Evolutionary conservation across 2,329 filamentous ascomycete genomes (phyloP), one percentile per base, ranked within the genome.

Genomic region (Apiospora saccharicola): DNA sequence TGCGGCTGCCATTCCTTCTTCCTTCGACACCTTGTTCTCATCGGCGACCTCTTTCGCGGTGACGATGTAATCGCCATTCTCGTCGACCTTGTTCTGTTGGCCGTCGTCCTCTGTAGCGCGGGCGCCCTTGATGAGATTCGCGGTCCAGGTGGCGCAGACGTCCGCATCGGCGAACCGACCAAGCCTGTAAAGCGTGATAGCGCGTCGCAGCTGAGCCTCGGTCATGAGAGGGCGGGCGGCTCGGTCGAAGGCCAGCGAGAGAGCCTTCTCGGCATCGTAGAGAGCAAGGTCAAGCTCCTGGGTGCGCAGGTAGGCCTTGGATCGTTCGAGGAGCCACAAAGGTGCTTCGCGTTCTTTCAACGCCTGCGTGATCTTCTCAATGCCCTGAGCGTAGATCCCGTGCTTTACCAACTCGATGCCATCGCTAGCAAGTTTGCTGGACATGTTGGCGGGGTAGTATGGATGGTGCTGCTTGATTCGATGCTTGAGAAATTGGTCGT

Each of bases 141-240:
- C 84, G 44, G 86, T 83, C 86, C 90, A 91, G 24, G 86, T 85
- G 26, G 95, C 90, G 75, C 95, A 90, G 76, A 90, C 89, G 72
- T 91, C 88, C 0, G 95, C 92, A 82, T 98, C 92, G 4, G 92
- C 94, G 77, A 91, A 94, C 70, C 90, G 87, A 46, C 89, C 90
- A 53, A 95, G 85, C 68, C 91, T 89, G 81, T 90, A 93, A 37
- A 96, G 86, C 14, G 92, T 89, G 16, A 97, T 90, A 6, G 90
- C 93, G 49, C 96, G 90, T 76, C 95, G 90, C 78, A 96, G 90
- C 78, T 98, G 94, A 1, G 94, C 92, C n/a, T 94, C 90, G 67
- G 91, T 87, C 81, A 98, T 94, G 43, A 93, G 87, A 75, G 94
- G 90, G 69, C 93, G 90, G 77, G 92, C 93, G 44, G 89, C 93